Base-by-base conservation (phyloP, 371 early-diverging fungal genomes). In the Lichtheimia corymbifera region DNA sequence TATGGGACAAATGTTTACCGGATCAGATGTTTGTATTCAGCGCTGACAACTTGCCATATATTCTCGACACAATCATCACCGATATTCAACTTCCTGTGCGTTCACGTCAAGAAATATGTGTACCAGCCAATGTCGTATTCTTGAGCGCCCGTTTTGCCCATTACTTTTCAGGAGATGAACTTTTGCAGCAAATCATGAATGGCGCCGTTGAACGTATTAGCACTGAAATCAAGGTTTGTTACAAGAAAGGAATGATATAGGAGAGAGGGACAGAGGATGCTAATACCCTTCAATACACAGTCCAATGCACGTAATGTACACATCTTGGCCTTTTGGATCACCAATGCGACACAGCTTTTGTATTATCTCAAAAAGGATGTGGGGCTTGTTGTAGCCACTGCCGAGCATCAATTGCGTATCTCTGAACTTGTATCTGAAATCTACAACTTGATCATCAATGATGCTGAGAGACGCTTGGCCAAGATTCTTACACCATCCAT, bases 1-100 rank as follows among this genome's bases (percentile, higher is more conserved):
- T 88, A 40, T 94, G 90, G 91, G 88, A 88, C 58, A 83, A 72
- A 51, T 91, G 93, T 72, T 75, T 79, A 49, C 88, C 87, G 12
- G 91, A 93, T 73, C 95, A 93, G 68, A 94, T 95, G 95, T 89
- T 94, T 80, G 97, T 95, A 17, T 92, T 96, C 71, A 84, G 87
- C 22, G 79, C 80, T 41, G 77, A 82, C 49, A 80, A 89, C 22
- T 73, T 94, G 44, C 79, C 83, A 4, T 83, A 81, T 51, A 86
- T 96, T 22, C 72, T 96, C 27, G 76, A 90, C 51, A 85, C 87
- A 0, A 75, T 90, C 6, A 83, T 93, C 50, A 82, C 77, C 27
- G 68, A 83, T 17, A 84, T 91, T 55, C 83, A 80, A 30, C 52
- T 80, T 9, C 90, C 91, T 3, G 61, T 76, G 1, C 62, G 71